Base-by-base conservation (phyloP, 2,329 filamentous ascomycete genomes). In the Lecanicillium sp. region DNA sequence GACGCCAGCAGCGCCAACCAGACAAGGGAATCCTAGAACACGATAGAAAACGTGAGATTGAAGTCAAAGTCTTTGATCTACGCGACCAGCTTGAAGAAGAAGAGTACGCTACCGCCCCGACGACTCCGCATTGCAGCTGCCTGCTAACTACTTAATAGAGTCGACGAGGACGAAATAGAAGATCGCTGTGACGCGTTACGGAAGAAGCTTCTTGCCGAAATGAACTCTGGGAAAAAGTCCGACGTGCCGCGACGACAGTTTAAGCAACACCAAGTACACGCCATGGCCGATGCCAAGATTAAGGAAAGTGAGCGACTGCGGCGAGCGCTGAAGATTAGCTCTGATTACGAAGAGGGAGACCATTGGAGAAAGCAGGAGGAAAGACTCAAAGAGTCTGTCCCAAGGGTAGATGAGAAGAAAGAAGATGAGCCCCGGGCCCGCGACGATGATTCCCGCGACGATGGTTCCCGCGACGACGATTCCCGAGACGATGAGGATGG, bases 11-110 rank as follows among this genome's bases (percentile, higher is more conserved):
- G 57, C 79, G 90, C 17, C 79, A 94, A 52, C 90, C 94, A 0
- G 90, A 98, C 64, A 79, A 86, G 61, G 85, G 85, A 34, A 97
- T 98, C 40, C 74, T 98, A 2, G 88, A 96, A 55, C 94, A 98
- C 61, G 90, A 97, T 52, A 81, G 87, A 41, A 87, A 89, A 65
- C 79, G 92, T 30, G 84, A 87, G 52, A 79, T 98, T 22, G 92
- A 98, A 59, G 84, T 97, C 39, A 87, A 92, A 56, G 87, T 97
- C 0, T 85, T 97, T 52, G 89, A 95, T 57, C 65, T 97, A 49
- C 72, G 88, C 41, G 92, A 97, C 58, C 72, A 81, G 55, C 73
- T 98, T n/a, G 92, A 98, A 59, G 90, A 97, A 40, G 84, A 89
- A 62, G 85, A 77, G 81, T 86, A 64, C 13, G 73, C 59, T 35